phyloP scores from a whole-genome alignment of 208 protist species.

The Tritrichomonas musculus region DNA sequence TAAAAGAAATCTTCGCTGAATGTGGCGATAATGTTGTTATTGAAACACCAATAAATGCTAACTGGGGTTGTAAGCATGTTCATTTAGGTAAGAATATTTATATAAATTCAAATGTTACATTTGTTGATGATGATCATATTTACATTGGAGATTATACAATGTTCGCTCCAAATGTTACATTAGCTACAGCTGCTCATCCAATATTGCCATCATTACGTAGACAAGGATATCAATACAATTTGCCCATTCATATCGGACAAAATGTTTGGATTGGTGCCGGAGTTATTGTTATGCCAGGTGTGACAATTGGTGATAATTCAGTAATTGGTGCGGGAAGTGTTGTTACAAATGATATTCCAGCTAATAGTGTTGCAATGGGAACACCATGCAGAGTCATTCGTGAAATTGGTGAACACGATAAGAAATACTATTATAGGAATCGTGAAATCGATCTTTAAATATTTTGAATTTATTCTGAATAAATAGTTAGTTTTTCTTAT shows the following conservation, averaged over 20 bases:
- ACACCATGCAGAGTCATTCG: too few species aligned
- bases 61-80: too few species aligned
- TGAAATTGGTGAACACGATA: too few species aligned
- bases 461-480: too few species aligned
- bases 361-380: slow-evolving; percentile 65
- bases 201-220: too few species aligned
- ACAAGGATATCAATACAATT: too few species aligned
- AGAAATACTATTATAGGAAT: too few species aligned
- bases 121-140: slow-evolving; percentile 62
- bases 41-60: too few species aligned
- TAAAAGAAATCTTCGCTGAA: too few species aligned
- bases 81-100: slow-evolving; percentile 59
- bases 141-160: slow-evolving; percentile 59
- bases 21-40: too few species aligned
- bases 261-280: slow-evolving; percentile 45
- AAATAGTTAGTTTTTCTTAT: too few species aligned
- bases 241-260: slow-evolving; percentile 41
- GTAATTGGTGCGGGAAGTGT: slow-evolving; percentile 67
- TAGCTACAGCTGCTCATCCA: slow-evolving; percentile 65
- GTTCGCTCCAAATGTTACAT: slow-evolving; percentile 58
- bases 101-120: slow-evolving; percentile 60
- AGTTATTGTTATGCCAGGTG: slow-evolving; percentile 56
- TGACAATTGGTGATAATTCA: slow-evolving; percentile 62
- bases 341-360: slow-evolving; percentile 66
- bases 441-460: too few species aligned